Percentiles rank a stretch among this genome's conserved stretches.
Evolutionary conservation across 441 rosid genomes (phyloP).

Genomic region (Erysimum cheiri): DNA sequence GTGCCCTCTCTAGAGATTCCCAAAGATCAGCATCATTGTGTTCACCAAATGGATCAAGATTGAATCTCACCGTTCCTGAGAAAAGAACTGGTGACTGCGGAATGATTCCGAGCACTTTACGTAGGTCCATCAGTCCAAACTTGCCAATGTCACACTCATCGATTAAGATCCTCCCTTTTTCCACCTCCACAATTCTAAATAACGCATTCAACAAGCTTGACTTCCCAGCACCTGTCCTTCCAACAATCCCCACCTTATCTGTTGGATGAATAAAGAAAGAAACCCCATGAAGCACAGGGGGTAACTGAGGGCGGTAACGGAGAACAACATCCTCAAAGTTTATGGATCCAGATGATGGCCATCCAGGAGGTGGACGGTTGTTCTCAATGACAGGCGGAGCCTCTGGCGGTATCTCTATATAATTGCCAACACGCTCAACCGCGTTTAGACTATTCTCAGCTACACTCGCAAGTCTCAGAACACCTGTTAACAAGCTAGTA

Average conservation of each 20-base stretch:
- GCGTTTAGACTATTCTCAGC: slow-evolving; percentile 94
- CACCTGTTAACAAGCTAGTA: slow-evolving; percentile 73
- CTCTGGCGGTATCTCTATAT: slow-evolving; percentile 86
- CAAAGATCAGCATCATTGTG: slow-evolving; percentile 94
- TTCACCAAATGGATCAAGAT: slow-evolving; percentile 93
- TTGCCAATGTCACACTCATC: slow-evolving; percentile 78
- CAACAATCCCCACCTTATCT: slow-evolving; percentile 90
- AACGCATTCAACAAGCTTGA: slow-evolving; percentile 92
- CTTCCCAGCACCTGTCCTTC: slow-evolving; percentile 98
- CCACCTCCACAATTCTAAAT: slow-evolving; percentile 88
- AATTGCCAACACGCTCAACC: slow-evolving; percentile 86
- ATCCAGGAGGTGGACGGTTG: slow-evolving; percentile 87
- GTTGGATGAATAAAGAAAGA: slow-evolving; percentile 78
- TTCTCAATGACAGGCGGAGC: slow-evolving; percentile 73
- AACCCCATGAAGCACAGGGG: slow-evolving; percentile 86
- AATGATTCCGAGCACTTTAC: slow-evolving; percentile 89
- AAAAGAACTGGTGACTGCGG: slow-evolving; percentile 96
- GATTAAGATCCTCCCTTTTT: slow-evolving; percentile 83
- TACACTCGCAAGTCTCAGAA: slow-evolving; percentile 86
- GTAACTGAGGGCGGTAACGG: slow-evolving; percentile 90
- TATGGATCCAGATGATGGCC: slow-evolving; percentile 92
- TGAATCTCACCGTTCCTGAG: slow-evolving; percentile 94
- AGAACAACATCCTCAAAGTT: slow-evolving; percentile 87
- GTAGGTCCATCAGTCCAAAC: slow-evolving; percentile 83
- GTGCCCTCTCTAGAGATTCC: slow-evolving; percentile 97